Evolutionary conservation across 108 stramenopile species (phyloP).

Genomic region (Nitzschia sp.): DNA sequence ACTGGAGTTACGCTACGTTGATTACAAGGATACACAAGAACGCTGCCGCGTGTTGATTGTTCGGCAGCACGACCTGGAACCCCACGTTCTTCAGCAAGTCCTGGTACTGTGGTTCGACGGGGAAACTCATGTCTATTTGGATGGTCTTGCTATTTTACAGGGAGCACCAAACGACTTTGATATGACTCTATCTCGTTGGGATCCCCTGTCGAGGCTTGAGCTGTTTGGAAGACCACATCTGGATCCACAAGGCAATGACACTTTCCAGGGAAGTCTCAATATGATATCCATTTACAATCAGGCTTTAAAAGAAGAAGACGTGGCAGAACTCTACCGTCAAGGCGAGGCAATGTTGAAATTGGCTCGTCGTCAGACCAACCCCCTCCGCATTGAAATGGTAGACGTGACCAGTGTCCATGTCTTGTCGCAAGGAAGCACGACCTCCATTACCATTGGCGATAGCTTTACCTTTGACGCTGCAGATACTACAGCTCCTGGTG

Average conservation of each 20-base stretch:
- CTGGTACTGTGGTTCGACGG: not conserved
- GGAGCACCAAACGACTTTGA: constrained; percentile 15
- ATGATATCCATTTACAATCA: constrained; percentile 13
- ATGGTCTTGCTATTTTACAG: constrained; percentile 6
- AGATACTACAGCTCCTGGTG: not conserved
- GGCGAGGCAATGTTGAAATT: not conserved
- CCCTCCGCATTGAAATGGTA: not conserved
- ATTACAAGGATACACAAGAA: not conserved
- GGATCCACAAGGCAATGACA: not conserved
- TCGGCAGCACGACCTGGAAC: not conserved
- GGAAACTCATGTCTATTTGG: constrained; percentile 6
- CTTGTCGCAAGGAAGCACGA: not conserved
- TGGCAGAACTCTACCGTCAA: not conserved
- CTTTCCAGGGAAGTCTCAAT: constrained; percentile 1
- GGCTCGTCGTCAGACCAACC: not conserved
- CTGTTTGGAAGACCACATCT: constrained; percentile 10
- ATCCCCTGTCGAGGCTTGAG: not conserved
- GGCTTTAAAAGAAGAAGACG: not conserved
- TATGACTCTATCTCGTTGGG: not conserved
- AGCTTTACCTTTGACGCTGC: not conserved
- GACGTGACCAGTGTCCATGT: not conserved
- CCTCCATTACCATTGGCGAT: not conserved
- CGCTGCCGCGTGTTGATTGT: constrained; percentile 7
- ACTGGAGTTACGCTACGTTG: constrained; percentile 20
- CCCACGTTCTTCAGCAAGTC: not conserved